Conservation (phyloP, 2,329 filamentous ascomycete genomes). For the Diaporthe vaccinii region DNA sequence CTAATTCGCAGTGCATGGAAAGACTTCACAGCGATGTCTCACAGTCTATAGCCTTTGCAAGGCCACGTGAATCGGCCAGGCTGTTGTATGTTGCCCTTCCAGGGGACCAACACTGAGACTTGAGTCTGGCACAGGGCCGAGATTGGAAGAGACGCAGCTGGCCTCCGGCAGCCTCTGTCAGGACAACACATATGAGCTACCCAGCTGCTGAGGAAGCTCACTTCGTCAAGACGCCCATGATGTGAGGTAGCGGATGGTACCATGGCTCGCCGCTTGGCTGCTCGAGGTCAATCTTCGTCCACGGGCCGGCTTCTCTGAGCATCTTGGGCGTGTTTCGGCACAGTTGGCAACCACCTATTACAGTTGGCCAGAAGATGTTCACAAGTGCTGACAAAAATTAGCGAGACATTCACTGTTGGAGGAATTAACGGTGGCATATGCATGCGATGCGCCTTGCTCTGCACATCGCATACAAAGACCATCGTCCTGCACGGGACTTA, state of each 20-base stretch:
- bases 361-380: slow-evolving; percentile 66
- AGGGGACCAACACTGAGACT: not conserved
- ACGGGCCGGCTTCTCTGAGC: slow-evolving; percentile 63
- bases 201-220: slow-evolving; percentile 46
- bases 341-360: slow-evolving; percentile 66
- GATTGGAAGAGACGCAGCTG: not conserved
- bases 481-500: not conserved
- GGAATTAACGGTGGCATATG: too few relatives aligned
- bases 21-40: not conserved
- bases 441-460: not conserved
- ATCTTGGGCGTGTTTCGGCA: slow-evolving; percentile 62
- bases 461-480: not conserved
- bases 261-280: slow-evolving; percentile 57
- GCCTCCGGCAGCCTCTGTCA: too few relatives aligned
- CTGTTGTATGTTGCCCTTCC: not conserved
- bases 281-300: slow-evolving; percentile 63
- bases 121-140: not conserved
- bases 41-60: not conserved
- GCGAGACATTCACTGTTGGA: not conserved
- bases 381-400: slow-evolving; percentile 56
- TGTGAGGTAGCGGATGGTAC: slow-evolving; percentile 61
- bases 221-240: slow-evolving; percentile 67
- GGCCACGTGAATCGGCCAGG: not conserved
- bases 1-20: too few relatives aligned
- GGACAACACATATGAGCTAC: not conserved